Evolutionary conservation across 441 rosid species (phyloP).

Genomic region (Brassica balearica): DNA sequence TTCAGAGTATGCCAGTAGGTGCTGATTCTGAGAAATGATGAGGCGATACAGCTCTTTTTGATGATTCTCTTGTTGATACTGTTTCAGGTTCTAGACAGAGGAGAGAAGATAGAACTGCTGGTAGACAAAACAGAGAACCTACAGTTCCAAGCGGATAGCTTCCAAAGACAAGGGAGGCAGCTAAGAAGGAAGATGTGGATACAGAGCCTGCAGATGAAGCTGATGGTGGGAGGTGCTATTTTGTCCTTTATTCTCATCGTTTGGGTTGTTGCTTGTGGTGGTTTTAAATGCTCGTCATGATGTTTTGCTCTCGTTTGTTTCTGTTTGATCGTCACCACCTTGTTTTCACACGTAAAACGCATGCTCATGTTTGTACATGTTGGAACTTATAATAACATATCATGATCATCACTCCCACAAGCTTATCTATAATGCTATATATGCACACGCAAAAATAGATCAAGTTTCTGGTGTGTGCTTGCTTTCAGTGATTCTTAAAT

Average conservation of each 20-base stretch:
- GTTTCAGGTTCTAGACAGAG: slow-evolving; percentile 89
- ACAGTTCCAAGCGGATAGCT: slow-evolving; percentile 96
- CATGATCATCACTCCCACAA: slow-evolving; percentile 21
- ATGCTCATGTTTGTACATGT: slow-evolving; percentile 33
- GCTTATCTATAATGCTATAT: slow-evolving; percentile 1
- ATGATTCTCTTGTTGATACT: background rate
- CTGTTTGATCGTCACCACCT: slow-evolving; percentile 1
- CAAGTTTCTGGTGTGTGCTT: background rate
- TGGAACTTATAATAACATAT: slow-evolving; percentile 25
- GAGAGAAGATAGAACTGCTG: slow-evolving; percentile 92
- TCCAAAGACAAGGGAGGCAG: slow-evolving; percentile 96
- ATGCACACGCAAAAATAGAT: background rate
- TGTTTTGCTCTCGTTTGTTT: slow-evolving; percentile 12
- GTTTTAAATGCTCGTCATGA: slow-evolving; percentile 69
- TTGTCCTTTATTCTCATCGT: slow-evolving; percentile 60
- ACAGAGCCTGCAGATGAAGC: slow-evolving; percentile 86
- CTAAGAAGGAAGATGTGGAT: slow-evolving; percentile 96
- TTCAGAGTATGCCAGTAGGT: background rate
- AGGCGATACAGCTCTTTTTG: background rate
- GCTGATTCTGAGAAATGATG: background rate
- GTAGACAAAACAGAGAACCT: slow-evolving; percentile 94
- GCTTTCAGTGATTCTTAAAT: background rate
- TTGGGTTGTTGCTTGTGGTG: slow-evolving; percentile 78
- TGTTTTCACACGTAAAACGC: slow-evolving; percentile 22
- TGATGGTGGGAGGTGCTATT: slow-evolving; percentile 78